These are phyloP conservation scores for Candida peoriensis DNA, from an alignment of 805 yeast species.

Conservation along the genomic window DNA sequence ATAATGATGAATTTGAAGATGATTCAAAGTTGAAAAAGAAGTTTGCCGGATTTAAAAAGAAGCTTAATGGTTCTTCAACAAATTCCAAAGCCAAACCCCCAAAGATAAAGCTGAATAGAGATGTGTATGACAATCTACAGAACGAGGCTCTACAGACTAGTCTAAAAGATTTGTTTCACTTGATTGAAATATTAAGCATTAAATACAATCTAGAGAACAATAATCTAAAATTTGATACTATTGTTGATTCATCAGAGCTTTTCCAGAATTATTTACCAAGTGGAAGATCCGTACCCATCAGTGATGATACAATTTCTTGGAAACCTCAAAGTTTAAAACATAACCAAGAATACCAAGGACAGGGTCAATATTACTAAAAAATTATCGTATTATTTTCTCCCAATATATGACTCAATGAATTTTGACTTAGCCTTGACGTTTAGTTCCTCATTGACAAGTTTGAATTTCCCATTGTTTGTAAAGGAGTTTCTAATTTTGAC, in stretches of 20 bases:
- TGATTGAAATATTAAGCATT: conserved; percentile 33
- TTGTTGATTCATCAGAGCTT: conserved; percentile 11
- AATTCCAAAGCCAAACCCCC: conserved; percentile 3
- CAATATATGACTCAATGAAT: conserved; percentile 32
- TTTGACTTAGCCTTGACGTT: conserved; percentile 37
- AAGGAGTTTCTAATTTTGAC: conserved; percentile 27
- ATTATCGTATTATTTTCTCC: not conserved
- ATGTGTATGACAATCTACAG: conserved; percentile 7
- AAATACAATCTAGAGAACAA: conserved; percentile 40
- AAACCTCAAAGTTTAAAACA: conserved; percentile 6
- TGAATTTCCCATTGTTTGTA: conserved; percentile 43
- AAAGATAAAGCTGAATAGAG: conserved; percentile 5
- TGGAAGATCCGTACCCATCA: conserved; percentile 22
- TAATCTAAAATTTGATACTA: conserved; percentile 19
- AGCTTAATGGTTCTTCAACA: conserved; percentile 3
- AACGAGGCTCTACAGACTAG: conserved; percentile 25
- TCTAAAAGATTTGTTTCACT: conserved; percentile 35
- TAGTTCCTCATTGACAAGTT: conserved; percentile 42
- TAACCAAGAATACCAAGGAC: not conserved
- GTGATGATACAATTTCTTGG: conserved; percentile 15
- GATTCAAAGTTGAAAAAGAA: conserved; percentile 14
- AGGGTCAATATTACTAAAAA: not conserved
- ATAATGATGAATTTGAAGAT: conserved; percentile 6
- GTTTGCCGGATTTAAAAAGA: conserved; percentile 12
- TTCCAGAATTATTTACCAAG: conserved; percentile 16